A percentile compares a stretch with the other conserved stretches of the same genome.
Evolutionary conservation across 2,329 filamentous ascomycete genomes (phyloP).

Genomic region (Neoscytalidium dimidiatum): DNA sequence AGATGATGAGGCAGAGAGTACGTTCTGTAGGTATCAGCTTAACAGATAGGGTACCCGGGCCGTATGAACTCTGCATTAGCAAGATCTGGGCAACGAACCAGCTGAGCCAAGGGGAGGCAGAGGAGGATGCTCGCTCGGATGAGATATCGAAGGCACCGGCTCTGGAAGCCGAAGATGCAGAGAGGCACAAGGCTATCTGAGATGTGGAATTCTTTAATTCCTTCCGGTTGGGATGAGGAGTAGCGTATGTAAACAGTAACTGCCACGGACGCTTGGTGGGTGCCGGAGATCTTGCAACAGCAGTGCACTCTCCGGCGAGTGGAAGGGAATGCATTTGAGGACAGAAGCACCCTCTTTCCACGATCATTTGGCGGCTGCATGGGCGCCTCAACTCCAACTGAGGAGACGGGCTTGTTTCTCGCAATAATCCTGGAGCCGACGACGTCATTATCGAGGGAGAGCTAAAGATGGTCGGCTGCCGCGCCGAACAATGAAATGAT

Average conservation of each 20-base stretch:
- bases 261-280: no score
- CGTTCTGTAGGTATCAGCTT: conserved; percentile 82
- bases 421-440: no score
- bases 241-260: neutral
- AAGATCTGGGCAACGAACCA: conserved; percentile 89
- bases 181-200: neutral
- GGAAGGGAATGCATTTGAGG: no score
- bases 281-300: no score
- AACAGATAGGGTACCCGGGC: conserved; percentile 84
- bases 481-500: no score
- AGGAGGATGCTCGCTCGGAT: conserved; percentile 29
- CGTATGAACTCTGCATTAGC: conserved; percentile 84
- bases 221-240: neutral
- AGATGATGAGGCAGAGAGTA: conserved; percentile 84
- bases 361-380: no score
- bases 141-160: conserved; percentile 23
- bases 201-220: neutral
- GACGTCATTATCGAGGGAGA: neutral
- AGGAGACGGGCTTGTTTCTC: no score
- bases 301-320: no score
- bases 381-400: no score
- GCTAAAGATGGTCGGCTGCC: neutral
- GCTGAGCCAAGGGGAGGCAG: conserved; percentile 31
- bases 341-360: no score
- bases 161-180: neutral